These are phyloP conservation scores for Brettanomyces custersianus DNA, from an alignment of 805 yeast genomes.

Conservation along the genomic window DNA sequence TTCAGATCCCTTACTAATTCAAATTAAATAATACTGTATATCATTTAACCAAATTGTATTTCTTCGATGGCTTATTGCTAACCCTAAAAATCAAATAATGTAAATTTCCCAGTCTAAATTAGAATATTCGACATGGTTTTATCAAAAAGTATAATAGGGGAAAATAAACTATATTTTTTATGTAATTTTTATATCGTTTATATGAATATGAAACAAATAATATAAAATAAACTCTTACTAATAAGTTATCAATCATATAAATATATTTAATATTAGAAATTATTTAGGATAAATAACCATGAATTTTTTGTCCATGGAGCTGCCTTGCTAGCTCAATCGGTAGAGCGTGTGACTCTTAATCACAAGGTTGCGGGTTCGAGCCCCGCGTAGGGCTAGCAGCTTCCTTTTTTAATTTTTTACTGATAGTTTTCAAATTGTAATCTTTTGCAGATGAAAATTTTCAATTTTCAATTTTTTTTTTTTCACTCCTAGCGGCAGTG, in stretches of 20 bases:
- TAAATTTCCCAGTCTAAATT: no score
- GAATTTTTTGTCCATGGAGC: not conserved
- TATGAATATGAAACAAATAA: no score
- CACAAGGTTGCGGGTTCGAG: constrained; percentile 7
- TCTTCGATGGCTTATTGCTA: no score
- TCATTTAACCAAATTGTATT: no score
- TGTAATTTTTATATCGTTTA: no score
- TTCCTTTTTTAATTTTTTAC: constrained; percentile 1
- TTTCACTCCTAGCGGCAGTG: not conserved
- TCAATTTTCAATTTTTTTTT: not conserved
- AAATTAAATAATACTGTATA: no score
- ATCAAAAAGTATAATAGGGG: no score
- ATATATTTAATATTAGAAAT: no score
- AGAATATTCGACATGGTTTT: no score
- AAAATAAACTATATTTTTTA: no score
- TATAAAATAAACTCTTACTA: not conserved
- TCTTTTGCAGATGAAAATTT: not conserved
- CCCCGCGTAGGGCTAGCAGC: constrained; percentile 6
- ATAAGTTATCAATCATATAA: not conserved
- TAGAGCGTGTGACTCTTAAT: constrained; percentile 7
- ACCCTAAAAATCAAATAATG: no score
- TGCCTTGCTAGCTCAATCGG: constrained; percentile 7
- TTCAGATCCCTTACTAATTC: no score
- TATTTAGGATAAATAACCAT: not conserved
- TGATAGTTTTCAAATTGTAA: not conserved